These are phyloP conservation scores for Colletotrichum sansevieriae DNA, from an alignment of 2,329 filamentous ascomycete species.

Conservation along the genomic window DNA sequence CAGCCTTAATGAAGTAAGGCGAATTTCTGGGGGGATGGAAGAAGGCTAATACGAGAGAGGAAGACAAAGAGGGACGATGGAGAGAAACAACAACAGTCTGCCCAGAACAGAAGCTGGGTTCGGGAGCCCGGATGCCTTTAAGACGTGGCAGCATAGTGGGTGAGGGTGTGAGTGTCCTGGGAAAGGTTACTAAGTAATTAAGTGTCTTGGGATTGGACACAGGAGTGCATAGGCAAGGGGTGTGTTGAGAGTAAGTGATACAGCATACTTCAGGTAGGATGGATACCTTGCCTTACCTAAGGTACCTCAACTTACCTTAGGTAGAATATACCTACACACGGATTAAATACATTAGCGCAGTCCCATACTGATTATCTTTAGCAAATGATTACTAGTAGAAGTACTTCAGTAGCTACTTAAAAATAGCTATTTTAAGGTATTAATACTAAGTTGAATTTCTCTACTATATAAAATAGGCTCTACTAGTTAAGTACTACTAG, in stretches of 20 bases:
- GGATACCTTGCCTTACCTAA: too few relatives aligned
- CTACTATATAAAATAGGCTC: too few relatives aligned
- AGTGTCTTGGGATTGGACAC: slow-evolving; percentile 37
- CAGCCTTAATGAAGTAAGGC: slow-evolving; percentile 17
- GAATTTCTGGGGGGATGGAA: background rate
- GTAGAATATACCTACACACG: too few relatives aligned
- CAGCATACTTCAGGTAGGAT: background rate
- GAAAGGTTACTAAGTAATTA: too few relatives aligned
- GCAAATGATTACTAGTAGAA: too few relatives aligned
- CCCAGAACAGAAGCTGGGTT: slow-evolving; percentile 34
- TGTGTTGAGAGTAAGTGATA: slow-evolving; percentile 12
- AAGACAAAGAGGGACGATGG: slow-evolving; percentile 21
- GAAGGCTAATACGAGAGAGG: slow-evolving; percentile 10
- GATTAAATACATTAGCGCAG: too few relatives aligned
- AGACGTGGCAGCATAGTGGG: slow-evolving; percentile 27
- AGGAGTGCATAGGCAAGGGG: slow-evolving; percentile 30
- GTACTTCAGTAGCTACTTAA: too few relatives aligned
- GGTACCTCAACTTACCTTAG: too few relatives aligned
- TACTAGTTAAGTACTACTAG: too few relatives aligned
- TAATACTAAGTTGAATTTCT: too few relatives aligned
- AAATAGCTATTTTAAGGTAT: too few relatives aligned
- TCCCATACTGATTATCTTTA: too few relatives aligned
- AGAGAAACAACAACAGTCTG: slow-evolving; percentile 23
- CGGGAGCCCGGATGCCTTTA: slow-evolving; percentile 41
- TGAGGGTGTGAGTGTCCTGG: slow-evolving; percentile 2